Conservation (phyloP, 345 rosid species). For the Brassica incana region DNA sequence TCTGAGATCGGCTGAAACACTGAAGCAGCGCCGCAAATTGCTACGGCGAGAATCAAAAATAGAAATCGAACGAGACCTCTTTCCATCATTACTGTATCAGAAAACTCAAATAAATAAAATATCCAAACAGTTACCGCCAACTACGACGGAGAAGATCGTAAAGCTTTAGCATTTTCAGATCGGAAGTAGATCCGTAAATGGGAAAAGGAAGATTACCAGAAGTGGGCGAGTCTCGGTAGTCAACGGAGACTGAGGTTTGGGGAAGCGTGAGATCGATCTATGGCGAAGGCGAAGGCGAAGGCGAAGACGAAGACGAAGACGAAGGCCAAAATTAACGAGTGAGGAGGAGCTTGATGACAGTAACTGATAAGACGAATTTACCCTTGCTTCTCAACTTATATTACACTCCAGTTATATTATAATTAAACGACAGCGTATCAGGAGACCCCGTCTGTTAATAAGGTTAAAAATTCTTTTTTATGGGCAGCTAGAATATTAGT, state of each 20-base stretch:
- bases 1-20: slow-evolving; percentile 78
- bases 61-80: slow-evolving; percentile 46
- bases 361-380: slow-evolving; percentile 5
- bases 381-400: slow-evolving; percentile 16
- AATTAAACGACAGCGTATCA: not conserved
- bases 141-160: not conserved
- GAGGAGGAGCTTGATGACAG: slow-evolving; percentile 23
- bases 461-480: too few species aligned
- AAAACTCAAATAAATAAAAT: slow-evolving; percentile 3
- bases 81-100: slow-evolving; percentile 60
- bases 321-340: not conserved
- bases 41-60: slow-evolving; percentile 42
- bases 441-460: not conserved
- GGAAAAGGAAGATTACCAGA: not conserved
- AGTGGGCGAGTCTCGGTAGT: slow-evolving; percentile 35
- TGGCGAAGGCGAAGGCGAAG: not conserved
- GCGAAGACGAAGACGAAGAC: not conserved
- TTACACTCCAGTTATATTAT: not conserved
- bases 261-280: slow-evolving; percentile 32
- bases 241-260: slow-evolving; percentile 40
- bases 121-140: slow-evolving; percentile 23
- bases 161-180: slow-evolving; percentile 12
- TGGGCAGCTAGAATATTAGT: too few species aligned
- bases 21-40: slow-evolving; percentile 60
- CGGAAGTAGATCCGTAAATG: slow-evolving; percentile 20